These are phyloP conservation scores for Myxozyma mucilagina DNA, from an alignment of 805 yeast species.

Conservation along the genomic window DNA sequence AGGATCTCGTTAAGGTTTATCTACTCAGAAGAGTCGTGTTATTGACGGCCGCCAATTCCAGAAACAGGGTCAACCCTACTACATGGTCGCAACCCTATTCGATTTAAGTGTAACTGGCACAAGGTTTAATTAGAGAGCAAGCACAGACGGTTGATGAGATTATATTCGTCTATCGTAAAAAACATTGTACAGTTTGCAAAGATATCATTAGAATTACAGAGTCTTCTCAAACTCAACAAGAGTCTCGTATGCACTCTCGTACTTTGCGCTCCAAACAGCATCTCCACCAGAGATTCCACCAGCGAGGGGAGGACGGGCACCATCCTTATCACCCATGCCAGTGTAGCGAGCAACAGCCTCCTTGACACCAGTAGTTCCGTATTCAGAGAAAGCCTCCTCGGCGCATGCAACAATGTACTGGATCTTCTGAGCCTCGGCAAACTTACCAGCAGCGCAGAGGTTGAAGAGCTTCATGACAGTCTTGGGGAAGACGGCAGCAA, in stretches of 20 bases:
- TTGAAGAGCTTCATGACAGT: constrained; percentile 47
- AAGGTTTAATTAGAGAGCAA: no score
- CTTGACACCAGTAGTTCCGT: constrained; percentile 53
- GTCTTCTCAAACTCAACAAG: constrained; percentile 14
- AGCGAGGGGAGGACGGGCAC: constrained; percentile 51
- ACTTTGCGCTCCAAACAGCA: constrained; percentile 18
- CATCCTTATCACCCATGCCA: constrained; percentile 49
- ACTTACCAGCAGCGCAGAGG: constrained; percentile 39
- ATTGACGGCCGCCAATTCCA: no score
- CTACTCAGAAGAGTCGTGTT: no score
- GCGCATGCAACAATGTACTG: constrained; percentile 50
- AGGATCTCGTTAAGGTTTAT: no score
- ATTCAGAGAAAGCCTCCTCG: constrained; percentile 48
- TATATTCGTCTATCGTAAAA: no score
- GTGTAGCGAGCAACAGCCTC: constrained; percentile 42
- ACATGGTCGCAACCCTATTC: no score
- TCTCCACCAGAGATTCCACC: constrained; percentile 26
- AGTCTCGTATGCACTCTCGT: constrained; percentile 13
- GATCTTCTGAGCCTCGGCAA: constrained; percentile 46
- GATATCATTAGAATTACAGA: background rate
- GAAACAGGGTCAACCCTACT: no score
- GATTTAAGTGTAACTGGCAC: no score
- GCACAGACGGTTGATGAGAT: no score
- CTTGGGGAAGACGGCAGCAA: constrained; percentile 56
- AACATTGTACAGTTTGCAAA: background rate